phyloP scores from a whole-genome alignment of 2,329 filamentous ascomycete genomes.

The Alternaria conjuncta region DNA sequence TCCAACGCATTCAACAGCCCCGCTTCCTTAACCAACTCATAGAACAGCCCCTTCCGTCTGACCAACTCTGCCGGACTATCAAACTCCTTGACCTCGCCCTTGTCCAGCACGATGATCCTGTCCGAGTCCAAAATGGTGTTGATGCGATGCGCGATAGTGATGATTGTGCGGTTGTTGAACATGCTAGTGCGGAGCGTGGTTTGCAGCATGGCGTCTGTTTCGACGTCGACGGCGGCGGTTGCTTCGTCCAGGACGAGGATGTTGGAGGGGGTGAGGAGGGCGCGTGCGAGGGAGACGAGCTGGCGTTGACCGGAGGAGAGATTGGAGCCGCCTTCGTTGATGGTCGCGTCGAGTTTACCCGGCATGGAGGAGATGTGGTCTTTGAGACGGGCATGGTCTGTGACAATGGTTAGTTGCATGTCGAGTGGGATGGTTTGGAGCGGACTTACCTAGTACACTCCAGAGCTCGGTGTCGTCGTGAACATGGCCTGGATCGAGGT shows the following conservation, averaged over 20 bases:
- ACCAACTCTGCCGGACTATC: slow-evolving; percentile 83
- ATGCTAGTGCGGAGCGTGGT: slow-evolving; percentile 67
- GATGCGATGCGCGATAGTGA: slow-evolving; percentile 97
- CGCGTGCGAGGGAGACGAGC: slow-evolving; percentile 89
- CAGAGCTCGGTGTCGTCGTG: slow-evolving; percentile 97
- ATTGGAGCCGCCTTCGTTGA: slow-evolving; percentile 96
- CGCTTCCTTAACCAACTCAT: slow-evolving; percentile 89
- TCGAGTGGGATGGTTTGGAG: too few relatives aligned
- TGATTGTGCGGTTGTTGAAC: slow-evolving; percentile 93
- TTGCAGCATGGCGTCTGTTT: slow-evolving; percentile 71
- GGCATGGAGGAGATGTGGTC: slow-evolving; percentile 87
- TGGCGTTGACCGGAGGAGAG: slow-evolving; percentile 94
- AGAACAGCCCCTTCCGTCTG: slow-evolving; percentile 78
- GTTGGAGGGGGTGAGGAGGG: slow-evolving; percentile 92
- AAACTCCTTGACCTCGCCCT: slow-evolving; percentile 89
- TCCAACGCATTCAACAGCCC: slow-evolving; percentile 64
- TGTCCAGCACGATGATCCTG: slow-evolving; percentile 90
- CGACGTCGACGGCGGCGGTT: slow-evolving; percentile 76
- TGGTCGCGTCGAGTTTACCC: slow-evolving; percentile 85
- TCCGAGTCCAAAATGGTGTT: slow-evolving; percentile 93
- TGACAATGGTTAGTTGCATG: slow-evolving; percentile 27
- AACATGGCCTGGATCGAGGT: slow-evolving; percentile 91
- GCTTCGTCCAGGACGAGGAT: slow-evolving; percentile 97
- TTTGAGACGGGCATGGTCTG: slow-evolving; percentile 91
- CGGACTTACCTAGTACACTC: slow-evolving; percentile 81